These are phyloP conservation scores for Tuber calosporum DNA, from an alignment of 495 filamentous ascomycete genomes.

Conservation along the genomic window DNA sequence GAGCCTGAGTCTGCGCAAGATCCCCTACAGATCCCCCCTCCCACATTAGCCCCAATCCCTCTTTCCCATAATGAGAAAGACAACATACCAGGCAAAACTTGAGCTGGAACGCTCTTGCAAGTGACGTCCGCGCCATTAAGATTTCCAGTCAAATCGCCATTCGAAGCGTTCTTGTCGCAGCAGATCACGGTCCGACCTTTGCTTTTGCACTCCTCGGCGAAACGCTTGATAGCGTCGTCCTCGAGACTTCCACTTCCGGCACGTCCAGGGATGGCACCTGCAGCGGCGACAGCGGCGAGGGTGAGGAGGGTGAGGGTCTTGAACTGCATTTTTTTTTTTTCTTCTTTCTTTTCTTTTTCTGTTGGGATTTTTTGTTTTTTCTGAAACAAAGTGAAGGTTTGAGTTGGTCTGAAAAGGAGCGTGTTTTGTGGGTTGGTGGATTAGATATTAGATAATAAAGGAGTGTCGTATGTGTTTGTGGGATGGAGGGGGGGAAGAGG, in stretches of 20 bases:
- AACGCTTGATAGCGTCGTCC: not conserved
- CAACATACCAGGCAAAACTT: not conserved
- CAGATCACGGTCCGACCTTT: not conserved
- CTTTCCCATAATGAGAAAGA: not conserved
- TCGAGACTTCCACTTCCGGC: not conserved
- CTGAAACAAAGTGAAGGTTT: not conserved
- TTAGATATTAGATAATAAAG: too few relatives aligned
- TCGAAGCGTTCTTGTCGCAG: not conserved
- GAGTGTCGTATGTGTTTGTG: not conserved
- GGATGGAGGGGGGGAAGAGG: not conserved
- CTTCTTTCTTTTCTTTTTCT: too few relatives aligned
- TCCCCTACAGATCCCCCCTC: not conserved
- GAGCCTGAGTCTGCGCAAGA: not conserved
- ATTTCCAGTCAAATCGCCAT: not conserved
- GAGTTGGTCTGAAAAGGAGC: not conserved
- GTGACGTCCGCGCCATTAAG: not conserved
- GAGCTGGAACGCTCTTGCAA: not conserved
- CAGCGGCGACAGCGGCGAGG: not conserved
- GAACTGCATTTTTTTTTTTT: constrained; percentile 1
- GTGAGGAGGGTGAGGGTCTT: not conserved
- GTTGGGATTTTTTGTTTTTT: not conserved
- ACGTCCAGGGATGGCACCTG: not conserved
- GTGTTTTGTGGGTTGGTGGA: not conserved
- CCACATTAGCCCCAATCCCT: not conserved
- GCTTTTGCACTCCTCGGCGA: not conserved